A percentile compares a stretch with the other conserved stretches of the same genome.
phyloP scores from a whole-genome alignment of 78 protist species.

The Dictyostelium capitatum region DNA sequence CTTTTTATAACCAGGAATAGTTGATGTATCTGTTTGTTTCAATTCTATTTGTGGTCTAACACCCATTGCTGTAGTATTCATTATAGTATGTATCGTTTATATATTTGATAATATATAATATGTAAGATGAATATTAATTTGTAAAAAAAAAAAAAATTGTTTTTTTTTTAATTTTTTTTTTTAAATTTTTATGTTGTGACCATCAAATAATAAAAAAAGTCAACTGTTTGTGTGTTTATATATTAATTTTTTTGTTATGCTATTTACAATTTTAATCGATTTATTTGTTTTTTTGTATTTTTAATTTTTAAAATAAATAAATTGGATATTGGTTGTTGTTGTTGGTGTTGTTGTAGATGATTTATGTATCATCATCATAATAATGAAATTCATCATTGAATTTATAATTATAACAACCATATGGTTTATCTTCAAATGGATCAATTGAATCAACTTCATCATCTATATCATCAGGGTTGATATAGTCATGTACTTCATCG shows the following conservation, averaged over 20 bases:
- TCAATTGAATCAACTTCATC: slow-evolving; percentile 22
- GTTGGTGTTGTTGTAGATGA: neutral
- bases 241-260: neutral
- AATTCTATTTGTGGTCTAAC: neutral
- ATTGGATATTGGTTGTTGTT: neutral
- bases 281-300: neutral
- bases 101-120: neutral
- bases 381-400: slow-evolving; percentile 42
- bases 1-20: slow-evolving; percentile 47
- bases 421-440: slow-evolving; percentile 25
- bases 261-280: neutral
- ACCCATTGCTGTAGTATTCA: neutral
- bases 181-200: neutral
- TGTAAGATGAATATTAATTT: neutral
- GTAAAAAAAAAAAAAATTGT: neutral
- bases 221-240: neutral
- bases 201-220: neutral
- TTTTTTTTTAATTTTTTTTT: too few relatives aligned
- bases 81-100: neutral
- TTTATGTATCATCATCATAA: slow-evolving; percentile 50
- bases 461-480: neutral
- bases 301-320: neutral
- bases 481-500: neutral
- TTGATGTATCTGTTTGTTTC: neutral
- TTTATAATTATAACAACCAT: slow-evolving; percentile 22